A percentile compares a stretch with the other conserved stretches of the same genome.
phyloP scores from a whole-genome alignment of 2,329 filamentous ascomycete species.

The Ophiocordyceps robertsii region DNA sequence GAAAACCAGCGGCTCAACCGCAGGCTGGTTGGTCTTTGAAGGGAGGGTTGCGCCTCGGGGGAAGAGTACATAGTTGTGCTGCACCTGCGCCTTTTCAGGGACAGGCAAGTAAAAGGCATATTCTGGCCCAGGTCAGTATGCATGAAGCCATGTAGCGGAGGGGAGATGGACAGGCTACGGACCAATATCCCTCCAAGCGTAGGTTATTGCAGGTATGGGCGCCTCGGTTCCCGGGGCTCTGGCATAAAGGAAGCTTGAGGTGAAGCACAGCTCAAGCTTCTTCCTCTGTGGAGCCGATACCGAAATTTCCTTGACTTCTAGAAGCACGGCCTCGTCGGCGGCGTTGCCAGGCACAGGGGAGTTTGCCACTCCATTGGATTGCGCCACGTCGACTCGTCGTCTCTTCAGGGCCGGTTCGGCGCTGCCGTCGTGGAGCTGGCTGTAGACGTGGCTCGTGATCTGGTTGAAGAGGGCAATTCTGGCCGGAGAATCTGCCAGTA shows the following conservation, averaged over 20 bases:
- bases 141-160: neutral
- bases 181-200: slow-evolving; percentile 52
- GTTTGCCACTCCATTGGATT: slow-evolving; percentile 8
- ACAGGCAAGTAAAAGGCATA: slow-evolving; percentile 51
- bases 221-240: slow-evolving; percentile 35
- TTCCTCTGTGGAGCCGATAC: slow-evolving; percentile 55
- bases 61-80: slow-evolving; percentile 53
- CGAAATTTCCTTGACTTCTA: slow-evolving; percentile 53
- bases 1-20: slow-evolving; percentile 48
- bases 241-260: slow-evolving; percentile 44
- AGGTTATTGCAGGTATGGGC: slow-evolving; percentile 39
- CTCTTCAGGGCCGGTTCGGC: slow-evolving; percentile 37
- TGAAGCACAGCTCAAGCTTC: slow-evolving; percentile 54
- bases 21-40: slow-evolving; percentile 27
- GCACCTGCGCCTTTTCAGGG: slow-evolving; percentile 50
- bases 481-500: slow-evolving; percentile 32
- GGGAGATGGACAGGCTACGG: slow-evolving; percentile 7
- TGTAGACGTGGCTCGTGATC: slow-evolving; percentile 36
- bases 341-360: slow-evolving; percentile 15
- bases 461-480: slow-evolving; percentile 41
- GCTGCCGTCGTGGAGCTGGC: slow-evolving; percentile 22
- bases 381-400: slow-evolving; percentile 33
- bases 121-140: slow-evolving; percentile 25
- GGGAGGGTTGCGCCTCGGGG: slow-evolving; percentile 41
- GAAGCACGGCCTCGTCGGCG: slow-evolving; percentile 35